Evolutionary conservation across 225 moss, liverwort and hornwort genomes (phyloP).

Genomic region (Pseudisothecium myosuroides): DNA sequence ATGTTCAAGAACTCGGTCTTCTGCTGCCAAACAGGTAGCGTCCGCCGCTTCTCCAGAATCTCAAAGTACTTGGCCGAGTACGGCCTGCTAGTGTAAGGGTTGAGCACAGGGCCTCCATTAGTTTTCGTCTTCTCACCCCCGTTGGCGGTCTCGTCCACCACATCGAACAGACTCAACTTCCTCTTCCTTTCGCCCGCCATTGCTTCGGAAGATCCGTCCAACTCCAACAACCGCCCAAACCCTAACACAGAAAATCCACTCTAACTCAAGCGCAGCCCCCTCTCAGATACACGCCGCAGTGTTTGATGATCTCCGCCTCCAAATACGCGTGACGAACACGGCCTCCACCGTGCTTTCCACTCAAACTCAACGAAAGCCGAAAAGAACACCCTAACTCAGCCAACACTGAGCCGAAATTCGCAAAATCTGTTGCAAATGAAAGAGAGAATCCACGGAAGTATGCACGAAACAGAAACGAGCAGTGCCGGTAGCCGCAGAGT

Average conservation of each 20-base stretch:
- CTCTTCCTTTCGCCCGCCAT: slow-evolving; percentile 85
- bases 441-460: not conserved
- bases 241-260: not conserved
- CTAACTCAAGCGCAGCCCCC: not conserved
- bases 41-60: slow-evolving; percentile 62
- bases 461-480: not conserved
- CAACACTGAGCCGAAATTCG: not conserved
- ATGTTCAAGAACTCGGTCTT: slow-evolving; percentile 96
- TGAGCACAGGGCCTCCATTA: slow-evolving; percentile 55
- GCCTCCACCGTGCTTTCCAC: not conserved
- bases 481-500: not conserved
- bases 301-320: not conserved
- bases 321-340: not conserved
- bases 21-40: slow-evolving; percentile 95
- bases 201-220: not conserved
- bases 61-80: slow-evolving; percentile 48
- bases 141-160: slow-evolving; percentile 62
- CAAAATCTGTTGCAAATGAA: not conserved
- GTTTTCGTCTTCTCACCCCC: slow-evolving; percentile 53
- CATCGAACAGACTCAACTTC: slow-evolving; percentile 92
- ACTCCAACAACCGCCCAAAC: slow-evolving; percentile 1
- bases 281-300: not conserved
- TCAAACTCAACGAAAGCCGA: not conserved
- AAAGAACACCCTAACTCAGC: not conserved
- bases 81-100: slow-evolving; percentile 44